Evolutionary conservation across 352 stramenopile species (phyloP), one percentile per base, ranked within the genome.

Genomic region (Pythium brassicae): DNA sequence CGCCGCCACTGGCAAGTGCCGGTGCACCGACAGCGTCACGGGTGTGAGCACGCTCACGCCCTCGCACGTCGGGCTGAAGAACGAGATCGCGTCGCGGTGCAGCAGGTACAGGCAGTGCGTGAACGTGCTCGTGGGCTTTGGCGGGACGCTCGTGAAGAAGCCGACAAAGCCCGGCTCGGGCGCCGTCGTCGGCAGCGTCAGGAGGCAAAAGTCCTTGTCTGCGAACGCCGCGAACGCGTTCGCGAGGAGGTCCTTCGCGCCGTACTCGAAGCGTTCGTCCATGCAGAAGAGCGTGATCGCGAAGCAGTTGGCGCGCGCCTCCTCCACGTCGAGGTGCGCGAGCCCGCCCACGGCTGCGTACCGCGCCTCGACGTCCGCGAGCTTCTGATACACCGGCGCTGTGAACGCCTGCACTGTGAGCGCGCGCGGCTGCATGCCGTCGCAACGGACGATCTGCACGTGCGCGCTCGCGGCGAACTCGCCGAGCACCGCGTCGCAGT

Each of bases 201-300:
- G 43, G 35, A 88, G 55, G 27, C 73, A 86, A 27, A 74, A 88
- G 25, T 88, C 76, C 26, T 76, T 75, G 10, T 59, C 53, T 7
- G 71, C 61, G 49, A 86, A 88, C 15, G 65, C 65, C 19, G 75
- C 70, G 55, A 88, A 86, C 2, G 75, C 78, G 49, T 72, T 63
- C 23, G 68, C 63, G 7, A 88, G 59, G 46, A 88, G 54, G 50
- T 83, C 75, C 4, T 50, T 52, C 2, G 75, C 68, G 10, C 71
- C 62, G n/a, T 65, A 63, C 10, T 78, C 68, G 44, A 78, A 69
- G 23, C 72, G 68, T 0, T 60, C 63, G 46, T 84, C 69, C n/a
- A 88, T 78, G 47, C 78, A 88, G 55, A 86, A 83, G 15, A 88
- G 60, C 8, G 78, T 86, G 37, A 88, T 67, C 17, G 72, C 69